Base-by-base conservation (phyloP, 2,329 filamentous ascomycete genomes). In the Sporothrix protearum region DNA sequence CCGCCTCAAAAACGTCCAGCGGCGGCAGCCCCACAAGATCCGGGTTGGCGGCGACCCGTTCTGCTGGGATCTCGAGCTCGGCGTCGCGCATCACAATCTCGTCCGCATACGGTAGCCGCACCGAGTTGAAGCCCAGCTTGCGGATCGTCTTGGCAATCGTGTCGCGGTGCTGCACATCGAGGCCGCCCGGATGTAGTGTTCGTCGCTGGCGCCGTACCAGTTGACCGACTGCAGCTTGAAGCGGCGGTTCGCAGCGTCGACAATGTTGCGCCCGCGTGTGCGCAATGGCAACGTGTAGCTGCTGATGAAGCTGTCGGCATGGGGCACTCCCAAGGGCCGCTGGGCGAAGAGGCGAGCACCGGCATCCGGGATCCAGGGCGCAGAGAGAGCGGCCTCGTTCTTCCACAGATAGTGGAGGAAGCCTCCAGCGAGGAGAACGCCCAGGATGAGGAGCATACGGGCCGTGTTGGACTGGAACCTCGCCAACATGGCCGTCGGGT, bases 201-300 rank as follows among this genome's bases (percentile, higher is more conserved):
- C 85, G 76, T 92, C 89, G 77, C 88, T 90, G 2, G 86, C 89
- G 45, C 90, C 89, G 77, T 92, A 92, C 89, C 89, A 92, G 80
- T 92, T 92, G 76, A 91, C 82, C 25, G 87, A 89, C 22, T 86
- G 81, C 8, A 92, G 82, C 80, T 89, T 89, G 79, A 89, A 87
- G 39, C 88, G 84, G 39, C 83, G 82, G 51, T 85, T 86, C 1
- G 81, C 76, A 9, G 83, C 80, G 79, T 91, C 89, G 69, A 91
- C 83, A 36, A 92, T 83, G 74, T 90, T 77, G 57, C 89, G 85
- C 6, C 89, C 89, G 36, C 80, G 79, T 1, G 89, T 88, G 68
- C 83, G 84, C 55, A 92, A 81, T 19, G 89, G 89, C 57, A 90
- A 82, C 61, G 80, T 77, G 78, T 86, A 90, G 33, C 80, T 80